Evolutionary conservation across 2,329 filamentous ascomycete genomes (phyloP), one percentile per base, ranked within the genome.

Genomic region (Bipolaris oryzae): DNA sequence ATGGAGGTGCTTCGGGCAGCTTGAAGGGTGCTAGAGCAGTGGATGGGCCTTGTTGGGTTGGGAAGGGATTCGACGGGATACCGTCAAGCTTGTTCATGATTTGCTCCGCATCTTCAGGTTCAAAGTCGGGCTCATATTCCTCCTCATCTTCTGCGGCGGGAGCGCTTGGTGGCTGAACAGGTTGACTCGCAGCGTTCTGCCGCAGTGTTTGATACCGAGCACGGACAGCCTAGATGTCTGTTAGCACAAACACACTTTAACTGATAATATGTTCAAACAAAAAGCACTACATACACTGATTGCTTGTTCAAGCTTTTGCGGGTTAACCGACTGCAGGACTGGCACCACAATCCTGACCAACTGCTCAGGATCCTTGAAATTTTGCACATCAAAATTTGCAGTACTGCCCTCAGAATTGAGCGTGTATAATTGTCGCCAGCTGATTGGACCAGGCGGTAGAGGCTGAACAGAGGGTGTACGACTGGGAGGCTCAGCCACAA

Each of bases 121-220:
- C 87, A 65, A 92, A 92, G 70, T 96, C 90, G 0, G 94, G 93
- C 69, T 97, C 94, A 70, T 97, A 97, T 67, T 96, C 91, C 63
- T 96, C 92, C 18, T 96, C 93, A 39, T 96, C 92, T 3, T 90
- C 87, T 23, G 84, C 86, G 2, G 74, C 76, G 15, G 69, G 54
- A 33, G 58, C 63, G 20, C 64, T 60, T 46, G 72, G 66, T 63
- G 74, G 63, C 62, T 66, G 53, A 58, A 75, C 57, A 58, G 63
- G 34, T 41, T 48, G 53, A 49, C 58, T 62, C 18, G 72, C 64
- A 28, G 67, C 64, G 16, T 67, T 58, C 54, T 74, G 71, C 50
- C 70, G 72, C 5, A 81, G 63, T 33, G 66, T 66, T 21, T 80
- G 66, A 55, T 78, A 80, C 13, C 80, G 73, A 18, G 74, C 64